Base-by-base conservation (phyloP, 768 basidiomycete genomes). In the Leccinum sublutescens region DNA sequence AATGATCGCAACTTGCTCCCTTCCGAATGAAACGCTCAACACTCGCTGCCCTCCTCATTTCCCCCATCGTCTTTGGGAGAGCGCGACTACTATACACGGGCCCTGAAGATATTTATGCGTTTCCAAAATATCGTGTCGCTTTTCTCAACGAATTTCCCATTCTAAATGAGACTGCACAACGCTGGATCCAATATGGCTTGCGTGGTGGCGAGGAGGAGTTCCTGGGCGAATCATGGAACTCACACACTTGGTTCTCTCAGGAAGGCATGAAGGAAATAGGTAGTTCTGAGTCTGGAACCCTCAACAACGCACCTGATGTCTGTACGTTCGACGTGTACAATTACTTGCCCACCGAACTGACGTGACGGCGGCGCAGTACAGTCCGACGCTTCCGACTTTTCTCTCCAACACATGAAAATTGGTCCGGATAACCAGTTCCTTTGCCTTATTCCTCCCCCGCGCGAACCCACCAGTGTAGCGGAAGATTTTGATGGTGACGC, bases 81-180 rank as follows among this genome's bases (percentile, higher is more conserved):
- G 77, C 75, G 0, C 72, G 68, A 0, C 63, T 85, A n/a, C 71
- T 86, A 29, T 86, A 91, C 68, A 84, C 87, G 9, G 79, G 91
- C 50, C 91, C 92, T 29, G 88, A 93, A 66, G 92, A 94, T 66
- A 78, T 85, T 15, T 82, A 85, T 71, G 87, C 92, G 0, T 92
- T 87, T 69, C 93, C 92, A 63, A 94, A 94, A 71, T 89, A 84
- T 70, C 81, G 84, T 45, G 86, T 94, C 60, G 76, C 85, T 43
- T 94, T 91, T 73, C 82, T 94, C 68, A 89, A 91, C 69, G 82
- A 82, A 58, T 82, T 86, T n/a, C 91, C 92, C 27, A 75, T 94
- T 62, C 73, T 80, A 25, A 86, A 88, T 64, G 77, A 87, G 51
- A 91, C 89, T 2, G 92, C 89, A 4, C 76, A 87, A 61, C 79